A percentile compares a stretch with the other conserved stretches of the same genome.
These are phyloP conservation scores for Cryphonectria japonica DNA, from an alignment of 2,329 filamentous ascomycete genomes.

Conservation along the genomic window DNA sequence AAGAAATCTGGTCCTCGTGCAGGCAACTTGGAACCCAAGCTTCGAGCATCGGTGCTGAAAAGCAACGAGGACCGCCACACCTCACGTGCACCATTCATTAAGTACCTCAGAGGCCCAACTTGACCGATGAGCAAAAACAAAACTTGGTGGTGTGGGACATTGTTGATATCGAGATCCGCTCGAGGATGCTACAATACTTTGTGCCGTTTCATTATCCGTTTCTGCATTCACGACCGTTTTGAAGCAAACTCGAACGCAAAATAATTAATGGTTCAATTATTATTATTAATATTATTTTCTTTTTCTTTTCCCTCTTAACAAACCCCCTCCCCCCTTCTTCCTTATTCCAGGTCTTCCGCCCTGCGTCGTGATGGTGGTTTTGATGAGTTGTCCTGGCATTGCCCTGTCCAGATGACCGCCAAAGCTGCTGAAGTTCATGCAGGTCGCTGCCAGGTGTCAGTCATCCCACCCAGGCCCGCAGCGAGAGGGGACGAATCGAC, in stretches of 20 bases:
- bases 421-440: conserved; percentile 22
- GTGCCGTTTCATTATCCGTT: background rate
- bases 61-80: background rate
- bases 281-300: background rate
- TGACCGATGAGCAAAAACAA: background rate
- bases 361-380: conserved; percentile 13
- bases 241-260: background rate
- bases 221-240: background rate
- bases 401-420: conserved; percentile 23
- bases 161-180: background rate
- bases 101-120: background rate
- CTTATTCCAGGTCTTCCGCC: background rate
- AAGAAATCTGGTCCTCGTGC: background rate
- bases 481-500: conserved; percentile 15
- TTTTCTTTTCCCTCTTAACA: background rate
- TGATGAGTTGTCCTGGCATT: conserved; percentile 29
- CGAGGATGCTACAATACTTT: background rate
- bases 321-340: background rate
- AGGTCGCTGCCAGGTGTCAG: conserved; percentile 23
- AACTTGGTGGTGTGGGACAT: background rate
- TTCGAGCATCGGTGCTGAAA: background rate
- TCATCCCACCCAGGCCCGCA: conserved; percentile 20
- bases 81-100: background rate
- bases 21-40: background rate
- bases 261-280: background rate